Evolutionary conservation across 2,329 filamentous ascomycete species (phyloP), one percentile per base, ranked within the genome.

Genomic region (Hymenoscyphus occultus): DNA sequence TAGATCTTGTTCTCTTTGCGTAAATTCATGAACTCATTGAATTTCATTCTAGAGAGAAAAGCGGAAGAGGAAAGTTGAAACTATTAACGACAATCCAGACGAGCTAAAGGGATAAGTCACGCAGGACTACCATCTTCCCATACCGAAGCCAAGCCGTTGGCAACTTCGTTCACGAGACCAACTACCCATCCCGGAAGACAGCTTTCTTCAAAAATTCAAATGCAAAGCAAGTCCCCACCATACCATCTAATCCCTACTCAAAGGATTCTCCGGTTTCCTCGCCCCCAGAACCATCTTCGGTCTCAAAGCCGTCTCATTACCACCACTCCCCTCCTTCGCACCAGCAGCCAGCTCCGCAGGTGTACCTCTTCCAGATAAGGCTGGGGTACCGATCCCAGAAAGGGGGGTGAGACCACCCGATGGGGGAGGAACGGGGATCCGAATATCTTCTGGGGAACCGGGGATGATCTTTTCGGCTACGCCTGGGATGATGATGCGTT

Each of bases 401-500:
- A 74, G 59, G 2, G 74, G 74, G 39, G 70, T 74, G 9, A 72
- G 67, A 56, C 74, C 73, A 51, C 82, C 82, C 67, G 81, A 85
- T 35, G 32, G 32, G 2, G 85, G 82, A 28, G 90, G 86, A 12
- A 93, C 89, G 0, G 90, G 90, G 56, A 93, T 92, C 69, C 88
- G 85, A 73, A 95, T 89, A 68, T 93, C 91, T 77, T 96, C 89
- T 0, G 93, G 91, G 1, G 90, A 93, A 60, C 85, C 85, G 1
- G 92, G 90, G 14, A 96, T 85, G 61, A 93, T 87, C 60, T 85
- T 83, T 13, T 66, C 67, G 13, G 85, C 82, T 65, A 91, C 80
- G 64, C 81, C 82, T 2, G 91, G 90, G 68, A 99, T 96, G 72
- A 90, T 88, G 72, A 99, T 93, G 65, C 93, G 88, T 77, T 92